Evolutionary conservation across 352 stramenopile genomes (phyloP).

Genomic region (Phytophthora sp.): DNA sequence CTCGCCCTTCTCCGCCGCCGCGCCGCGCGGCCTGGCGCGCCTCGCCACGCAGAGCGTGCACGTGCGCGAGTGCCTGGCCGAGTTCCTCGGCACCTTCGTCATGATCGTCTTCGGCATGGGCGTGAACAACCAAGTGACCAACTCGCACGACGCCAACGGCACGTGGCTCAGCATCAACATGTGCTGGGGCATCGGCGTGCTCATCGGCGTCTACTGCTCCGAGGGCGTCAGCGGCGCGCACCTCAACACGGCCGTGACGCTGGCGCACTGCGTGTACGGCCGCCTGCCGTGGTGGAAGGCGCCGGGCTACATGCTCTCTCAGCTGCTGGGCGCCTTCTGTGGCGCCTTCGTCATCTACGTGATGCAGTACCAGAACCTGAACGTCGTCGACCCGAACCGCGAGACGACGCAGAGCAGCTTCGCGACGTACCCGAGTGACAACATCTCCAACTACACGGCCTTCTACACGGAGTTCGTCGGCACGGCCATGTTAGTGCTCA

Average conservation of each 20-base stretch:
- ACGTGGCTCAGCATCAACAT: slow-evolving; percentile 68
- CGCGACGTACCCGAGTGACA: slow-evolving; percentile 46
- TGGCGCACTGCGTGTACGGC: slow-evolving; percentile 49
- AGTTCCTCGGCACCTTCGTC: slow-evolving; percentile 39
- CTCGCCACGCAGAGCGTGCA: slow-evolving; percentile 24
- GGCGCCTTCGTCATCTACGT: slow-evolving; percentile 46
- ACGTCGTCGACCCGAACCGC: slow-evolving; percentile 48
- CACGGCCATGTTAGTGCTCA: slow-evolving; percentile 52
- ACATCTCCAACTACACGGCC: slow-evolving; percentile 49
- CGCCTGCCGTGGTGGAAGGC: slow-evolving; percentile 51
- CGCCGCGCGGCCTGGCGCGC: neutral
- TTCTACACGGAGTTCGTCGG: slow-evolving; percentile 65
- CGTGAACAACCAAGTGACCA: slow-evolving; percentile 60
- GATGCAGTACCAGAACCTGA: slow-evolving; percentile 52
- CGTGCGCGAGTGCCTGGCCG: slow-evolving; percentile 41
- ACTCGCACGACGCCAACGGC: slow-evolving; percentile 49
- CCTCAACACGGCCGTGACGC: slow-evolving; percentile 59
- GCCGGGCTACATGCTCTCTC: slow-evolving; percentile 45
- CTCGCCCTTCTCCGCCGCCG: neutral
- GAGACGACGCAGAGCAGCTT: slow-evolving; percentile 44
- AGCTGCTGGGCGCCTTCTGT: slow-evolving; percentile 46
- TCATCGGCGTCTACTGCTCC: slow-evolving; percentile 56
- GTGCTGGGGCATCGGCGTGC: slow-evolving; percentile 47
- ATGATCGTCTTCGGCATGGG: slow-evolving; percentile 61
- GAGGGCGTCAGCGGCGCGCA: slow-evolving; percentile 35